Base-by-base conservation (phyloP, 164 flowering plant species). In the Tinospora cordifolia region DNA sequence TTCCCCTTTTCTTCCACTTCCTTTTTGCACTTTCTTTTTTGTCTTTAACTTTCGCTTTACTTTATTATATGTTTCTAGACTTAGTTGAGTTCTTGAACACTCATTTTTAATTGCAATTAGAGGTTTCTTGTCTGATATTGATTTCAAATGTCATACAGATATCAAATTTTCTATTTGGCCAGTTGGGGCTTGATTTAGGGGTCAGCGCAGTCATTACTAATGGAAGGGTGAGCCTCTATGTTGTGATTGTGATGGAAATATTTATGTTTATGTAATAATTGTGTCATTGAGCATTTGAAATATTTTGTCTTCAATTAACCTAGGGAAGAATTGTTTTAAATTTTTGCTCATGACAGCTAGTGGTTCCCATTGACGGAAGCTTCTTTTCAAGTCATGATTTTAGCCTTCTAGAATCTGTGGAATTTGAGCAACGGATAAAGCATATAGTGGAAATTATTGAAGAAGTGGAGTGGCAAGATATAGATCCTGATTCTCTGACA, bases 131-230 rank as follows among this genome's bases (percentile, higher is more conserved):
- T 30, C 36, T 30, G 3, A 54, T n/a, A 54, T 19, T 54, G 57
- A 62, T 71, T 30, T 34, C 49, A 21, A 63, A 68, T 74, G 38
- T 30, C 60, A 13, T 84, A 80, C 92, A 94, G 99, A 91, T 88
- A 44, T 75, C 84, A 22, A 83, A 81, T 62, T 85, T 86, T 76
- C 73, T 92, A 60, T 71, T 75, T 74, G 75, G 82, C 73, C 75
- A 80, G 26, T 75, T 90, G 76, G 92, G 90, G 19, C 79, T 81
- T 76, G 86, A 79, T 22, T 75, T 76, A 72, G 87, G 83, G 70
- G 76, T 30, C 22, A 84, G 78, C 83, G 92, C 90, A 69, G 86
- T 95, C 65, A 84, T 95, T 75, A 92, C 98, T 24, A 95, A 91
- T 82, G 99, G 99, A 79, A 90, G 98, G 84, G 99, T 94, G 78